Evolutionary conservation across 2,329 filamentous ascomycete genomes (phyloP).

Genomic region (Aureobasidium sp.): DNA sequence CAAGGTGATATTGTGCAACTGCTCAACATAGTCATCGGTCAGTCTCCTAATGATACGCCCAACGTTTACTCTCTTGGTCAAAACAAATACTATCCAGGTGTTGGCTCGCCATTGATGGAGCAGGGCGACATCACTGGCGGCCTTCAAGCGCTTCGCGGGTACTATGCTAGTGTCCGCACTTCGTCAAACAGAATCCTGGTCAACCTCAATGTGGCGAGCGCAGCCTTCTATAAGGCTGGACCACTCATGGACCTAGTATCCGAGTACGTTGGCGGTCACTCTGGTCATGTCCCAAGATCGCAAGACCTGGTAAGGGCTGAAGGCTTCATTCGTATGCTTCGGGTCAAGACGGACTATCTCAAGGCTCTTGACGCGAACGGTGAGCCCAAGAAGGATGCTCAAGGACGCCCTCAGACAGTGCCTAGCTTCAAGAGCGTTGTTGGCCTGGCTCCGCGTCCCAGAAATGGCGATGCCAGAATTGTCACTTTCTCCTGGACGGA

Average conservation of each 20-base stretch:
- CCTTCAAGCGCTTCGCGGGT: conserved; percentile 53
- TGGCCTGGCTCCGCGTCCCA: conserved; percentile 35
- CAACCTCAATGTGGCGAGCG: conserved; percentile 56
- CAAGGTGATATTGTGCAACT: conserved; percentile 49
- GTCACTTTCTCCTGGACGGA: conserved; percentile 42
- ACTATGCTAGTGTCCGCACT: conserved; percentile 54
- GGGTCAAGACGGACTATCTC: conserved; percentile 36
- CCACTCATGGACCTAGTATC: conserved; percentile 29
- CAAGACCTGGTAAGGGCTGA: conserved; percentile 21
- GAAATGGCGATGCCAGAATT: conserved; percentile 34
- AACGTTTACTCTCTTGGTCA: conserved; percentile 42
- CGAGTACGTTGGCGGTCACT: conserved; percentile 23
- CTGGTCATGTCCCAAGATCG: not conserved
- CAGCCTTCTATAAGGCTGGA: conserved; percentile 48
- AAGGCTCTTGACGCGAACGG: conserved; percentile 14
- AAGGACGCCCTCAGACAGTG: conserved; percentile 19
- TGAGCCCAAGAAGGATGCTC: conserved; percentile 25
- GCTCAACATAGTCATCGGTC: conserved; percentile 51
- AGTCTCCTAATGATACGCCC: conserved; percentile 37
- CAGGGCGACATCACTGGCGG: conserved; percentile 40
- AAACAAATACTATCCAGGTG: conserved; percentile 47
- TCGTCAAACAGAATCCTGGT: conserved; percentile 51
- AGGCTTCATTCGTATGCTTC: conserved; percentile 34
- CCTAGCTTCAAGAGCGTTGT: conserved; percentile 38
- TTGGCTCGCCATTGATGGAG: conserved; percentile 28